Evolutionary conservation across 805 yeast species (phyloP).

Genomic region (Starmerella sirachaensis): DNA sequence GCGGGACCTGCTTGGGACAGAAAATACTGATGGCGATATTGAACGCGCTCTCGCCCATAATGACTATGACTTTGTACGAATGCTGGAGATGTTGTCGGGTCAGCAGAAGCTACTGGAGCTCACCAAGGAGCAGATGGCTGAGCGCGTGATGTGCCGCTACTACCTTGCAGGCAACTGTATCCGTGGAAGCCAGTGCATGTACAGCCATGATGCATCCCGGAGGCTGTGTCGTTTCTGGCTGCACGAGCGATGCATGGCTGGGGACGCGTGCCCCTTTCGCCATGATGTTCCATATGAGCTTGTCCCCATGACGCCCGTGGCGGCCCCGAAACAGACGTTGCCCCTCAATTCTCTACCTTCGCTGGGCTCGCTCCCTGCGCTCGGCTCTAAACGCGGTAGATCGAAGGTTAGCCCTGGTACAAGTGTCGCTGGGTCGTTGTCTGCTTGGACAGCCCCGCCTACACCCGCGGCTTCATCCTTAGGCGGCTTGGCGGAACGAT

Average conservation of each 20-base stretch:
- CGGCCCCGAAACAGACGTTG: not conserved
- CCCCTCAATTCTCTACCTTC: conserved; percentile 12
- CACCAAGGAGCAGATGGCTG: conserved; percentile 20
- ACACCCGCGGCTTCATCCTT: not conserved
- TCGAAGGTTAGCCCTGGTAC: not conserved
- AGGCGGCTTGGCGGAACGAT: no score
- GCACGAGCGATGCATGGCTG: conserved; percentile 35
- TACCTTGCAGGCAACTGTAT: conserved; percentile 34
- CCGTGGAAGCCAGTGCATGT: conserved; percentile 35
- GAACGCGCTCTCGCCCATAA: conserved; percentile 30
- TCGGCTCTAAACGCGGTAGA: not conserved
- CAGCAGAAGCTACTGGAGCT: conserved; percentile 4
- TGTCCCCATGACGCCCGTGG: conserved; percentile 8
- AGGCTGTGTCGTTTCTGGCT: conserved; percentile 39
- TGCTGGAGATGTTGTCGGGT: conserved; percentile 22
- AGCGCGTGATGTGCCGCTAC: conserved; percentile 33
- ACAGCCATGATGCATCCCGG: conserved; percentile 35
- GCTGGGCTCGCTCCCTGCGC: conserved; percentile 12
- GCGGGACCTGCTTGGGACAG: conserved; percentile 28
- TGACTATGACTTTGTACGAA: conserved; percentile 29
- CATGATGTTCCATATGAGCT: conserved; percentile 30
- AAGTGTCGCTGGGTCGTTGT: no score
- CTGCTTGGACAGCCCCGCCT: no score
- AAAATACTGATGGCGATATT: conserved; percentile 28
- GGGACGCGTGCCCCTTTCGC: conserved; percentile 32